Evolutionary conservation across 345 rosid genomes (phyloP), one percentile per base, ranked within the genome.

Genomic region (Salix udensis): DNA sequence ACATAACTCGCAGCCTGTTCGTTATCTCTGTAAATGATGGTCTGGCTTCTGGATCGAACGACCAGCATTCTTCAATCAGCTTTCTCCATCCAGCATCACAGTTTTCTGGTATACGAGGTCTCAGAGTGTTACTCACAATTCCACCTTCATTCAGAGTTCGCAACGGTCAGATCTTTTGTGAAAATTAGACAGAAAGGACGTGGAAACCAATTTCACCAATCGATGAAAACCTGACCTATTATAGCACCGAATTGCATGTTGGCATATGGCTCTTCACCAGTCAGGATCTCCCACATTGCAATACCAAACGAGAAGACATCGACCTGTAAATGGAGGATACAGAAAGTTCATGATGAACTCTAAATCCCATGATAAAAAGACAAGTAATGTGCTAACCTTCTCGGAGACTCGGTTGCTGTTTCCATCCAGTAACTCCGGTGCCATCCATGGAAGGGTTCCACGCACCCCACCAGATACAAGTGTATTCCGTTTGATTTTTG

Each of bases 361-460:
- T 42, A 65, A 73, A 26, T 11, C 46, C 37, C 0, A 30, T 4
- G 1, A 40, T 23, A 60, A 28, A 30, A 65, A n/a, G 4, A 30
- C 14, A 50, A 70, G 26, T 46, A 40, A 52, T 23, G 64, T 65
- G 65, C 79, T 14, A 50, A 94, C 98, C 90, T 91, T 91, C 83
- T 94, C 97, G 1, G 97, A 94, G 76, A 92, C 98, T 50, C 88
- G 88, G 72, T 78, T 91, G 77, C 89, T 94, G 79, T 88, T 88
- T 16, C 97, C 98, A 36, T 87, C 91, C 81, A 94, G 78, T 60
- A 92, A 81, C 75, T 94, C 97, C 7, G 98, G 98, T 48, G 98
- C 98, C 95, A 94, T 94, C 98, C 98, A 92, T 6, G 98, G 98
- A 68, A 94, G 97, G 34, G 98, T 94, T 84, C 98, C 98, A 68